Evolutionary conservation across 345 rosid genomes (phyloP).

Genomic region (Cardamine resedifolia): DNA sequence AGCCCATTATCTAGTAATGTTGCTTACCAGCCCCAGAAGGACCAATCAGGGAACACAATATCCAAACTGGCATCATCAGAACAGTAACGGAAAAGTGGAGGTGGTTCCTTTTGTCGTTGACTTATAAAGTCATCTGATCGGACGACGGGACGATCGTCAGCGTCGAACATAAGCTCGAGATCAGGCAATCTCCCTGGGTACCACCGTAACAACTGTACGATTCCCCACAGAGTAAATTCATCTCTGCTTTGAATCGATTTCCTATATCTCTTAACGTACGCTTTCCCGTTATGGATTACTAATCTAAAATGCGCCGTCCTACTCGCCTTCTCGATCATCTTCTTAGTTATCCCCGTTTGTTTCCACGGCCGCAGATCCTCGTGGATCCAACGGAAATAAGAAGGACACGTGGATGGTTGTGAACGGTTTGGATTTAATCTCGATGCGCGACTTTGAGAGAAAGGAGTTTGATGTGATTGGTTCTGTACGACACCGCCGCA

Average conservation of each 20-base stretch:
- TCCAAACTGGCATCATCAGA: conserved; percentile 51
- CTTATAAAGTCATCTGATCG: conserved; percentile 37
- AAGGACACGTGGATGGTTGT: conserved; percentile 45
- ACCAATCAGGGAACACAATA: conserved; percentile 78
- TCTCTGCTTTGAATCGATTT: conserved; percentile 50
- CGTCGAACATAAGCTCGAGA: conserved; percentile 67
- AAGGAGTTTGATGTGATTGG: neutral
- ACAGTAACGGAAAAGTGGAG: conserved; percentile 64
- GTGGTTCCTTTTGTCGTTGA: conserved; percentile 46
- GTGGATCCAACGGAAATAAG: conserved; percentile 77
- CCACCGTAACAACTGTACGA: conserved; percentile 66
- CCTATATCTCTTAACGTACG: conserved; percentile 52
- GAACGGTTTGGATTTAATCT: conserved; percentile 12
- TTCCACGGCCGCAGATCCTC: conserved; percentile 71
- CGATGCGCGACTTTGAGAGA: neutral
- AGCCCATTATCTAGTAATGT: neutral
- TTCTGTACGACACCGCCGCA: conserved; percentile 22
- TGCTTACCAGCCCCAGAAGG: conserved; percentile 83
- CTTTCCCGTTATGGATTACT: conserved; percentile 51
- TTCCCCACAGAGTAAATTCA: conserved; percentile 61
- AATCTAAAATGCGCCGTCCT: conserved; percentile 62
- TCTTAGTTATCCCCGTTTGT: conserved; percentile 52
- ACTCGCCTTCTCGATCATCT: conserved; percentile 50
- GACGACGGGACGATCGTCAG: conserved; percentile 53
- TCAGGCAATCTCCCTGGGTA: conserved; percentile 65